These are phyloP conservation scores for Suillus hirtellus DNA, from an alignment of 768 basidiomycete species.

Conservation along the genomic window DNA sequence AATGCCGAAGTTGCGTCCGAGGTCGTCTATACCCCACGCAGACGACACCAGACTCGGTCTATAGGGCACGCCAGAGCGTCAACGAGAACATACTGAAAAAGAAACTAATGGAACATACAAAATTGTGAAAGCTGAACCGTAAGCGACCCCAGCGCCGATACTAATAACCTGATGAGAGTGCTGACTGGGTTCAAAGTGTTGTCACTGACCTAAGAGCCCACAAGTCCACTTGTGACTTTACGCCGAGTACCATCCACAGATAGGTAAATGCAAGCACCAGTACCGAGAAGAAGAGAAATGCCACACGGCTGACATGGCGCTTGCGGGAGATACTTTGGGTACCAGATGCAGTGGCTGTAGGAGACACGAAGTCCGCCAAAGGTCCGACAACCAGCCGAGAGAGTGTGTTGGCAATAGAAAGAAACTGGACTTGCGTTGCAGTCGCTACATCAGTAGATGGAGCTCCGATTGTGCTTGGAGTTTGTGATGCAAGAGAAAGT, in stretches of 20 bases:
- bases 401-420: constrained; percentile 71
- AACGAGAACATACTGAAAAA: background rate
- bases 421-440: constrained; percentile 64
- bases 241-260: constrained; percentile 52
- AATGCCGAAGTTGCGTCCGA: constrained; percentile 77
- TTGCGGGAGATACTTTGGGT: constrained; percentile 42
- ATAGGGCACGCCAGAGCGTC: constrained; percentile 7
- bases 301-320: constrained; percentile 59
- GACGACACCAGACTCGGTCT: constrained; percentile 73
- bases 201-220: constrained; percentile 67
- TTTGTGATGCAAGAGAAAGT: constrained; percentile 52
- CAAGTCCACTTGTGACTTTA: constrained; percentile 50
- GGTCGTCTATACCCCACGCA: constrained; percentile 68
- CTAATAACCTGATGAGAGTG: constrained; percentile 34
- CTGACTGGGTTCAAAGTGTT: background rate
- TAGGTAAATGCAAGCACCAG: constrained; percentile 52
- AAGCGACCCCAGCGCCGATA: constrained; percentile 64
- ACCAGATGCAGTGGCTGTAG: constrained; percentile 47
- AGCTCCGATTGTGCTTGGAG: constrained; percentile 12
- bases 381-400: constrained; percentile 69
- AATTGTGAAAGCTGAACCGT: constrained; percentile 71
- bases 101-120: constrained; percentile 47
- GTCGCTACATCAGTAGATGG: constrained; percentile 40
- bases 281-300: constrained; percentile 55
- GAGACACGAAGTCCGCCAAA: constrained; percentile 72